phyloP scores from a whole-genome alignment of 352 stramenopile species.

The Thraustochytrium sp. region DNA sequence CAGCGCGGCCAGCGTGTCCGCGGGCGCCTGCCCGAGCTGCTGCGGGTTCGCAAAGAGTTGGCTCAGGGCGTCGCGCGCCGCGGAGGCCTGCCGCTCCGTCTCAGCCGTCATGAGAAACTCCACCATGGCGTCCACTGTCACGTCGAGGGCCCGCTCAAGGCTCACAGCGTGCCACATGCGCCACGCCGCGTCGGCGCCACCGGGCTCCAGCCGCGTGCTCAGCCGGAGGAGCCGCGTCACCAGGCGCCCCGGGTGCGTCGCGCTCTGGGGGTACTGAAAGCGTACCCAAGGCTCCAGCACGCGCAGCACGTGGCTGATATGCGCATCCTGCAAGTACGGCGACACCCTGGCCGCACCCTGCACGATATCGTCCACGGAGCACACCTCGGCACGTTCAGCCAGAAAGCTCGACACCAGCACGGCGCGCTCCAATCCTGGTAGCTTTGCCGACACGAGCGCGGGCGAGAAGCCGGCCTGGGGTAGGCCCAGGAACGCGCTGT shows the following conservation, averaged over 20 bases:
- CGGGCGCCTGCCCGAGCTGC: not conserved
- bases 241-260: not conserved
- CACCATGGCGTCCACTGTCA: not conserved
- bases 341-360: conserved; percentile 5
- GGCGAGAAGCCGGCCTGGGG: not conserved
- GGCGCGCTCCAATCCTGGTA: not conserved
- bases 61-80: not conserved
- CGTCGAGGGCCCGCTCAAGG: conserved; percentile 2
- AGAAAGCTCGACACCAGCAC: not conserved
- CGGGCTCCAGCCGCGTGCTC: not conserved
- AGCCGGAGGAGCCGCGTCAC: not conserved
- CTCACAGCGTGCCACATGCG: not conserved
- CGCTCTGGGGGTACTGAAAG: not conserved
- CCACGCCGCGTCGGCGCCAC: not conserved
- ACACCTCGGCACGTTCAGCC: not conserved
- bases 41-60: not conserved
- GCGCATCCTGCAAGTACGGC: not conserved
- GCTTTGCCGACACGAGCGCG: conserved; percentile 3
- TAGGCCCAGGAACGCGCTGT: conserved; percentile 9
- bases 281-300: not conserved
- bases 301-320: not conserved
- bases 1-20: not conserved
- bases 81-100: not conserved
- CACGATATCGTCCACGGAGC: not conserved
- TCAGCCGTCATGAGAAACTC: not conserved